A percentile compares a stretch with the other conserved stretches of the same genome.
Evolutionary conservation across 2,329 filamentous ascomycete species (phyloP).

Genomic region (Hypoxylon sp.): DNA sequence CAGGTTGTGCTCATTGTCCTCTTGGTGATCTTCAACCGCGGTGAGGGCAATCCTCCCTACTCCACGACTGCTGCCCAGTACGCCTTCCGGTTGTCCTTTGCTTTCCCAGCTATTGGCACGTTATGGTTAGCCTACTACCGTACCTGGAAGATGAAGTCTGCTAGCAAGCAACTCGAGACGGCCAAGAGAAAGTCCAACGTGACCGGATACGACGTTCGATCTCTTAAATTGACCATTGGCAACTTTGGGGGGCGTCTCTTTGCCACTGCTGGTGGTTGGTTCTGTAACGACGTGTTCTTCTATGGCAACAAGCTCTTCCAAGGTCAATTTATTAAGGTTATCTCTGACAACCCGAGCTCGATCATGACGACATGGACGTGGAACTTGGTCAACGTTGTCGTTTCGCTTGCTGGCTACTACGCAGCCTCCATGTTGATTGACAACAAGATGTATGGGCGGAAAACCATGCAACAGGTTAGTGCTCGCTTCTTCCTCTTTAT

Average conservation of each 20-base stretch:
- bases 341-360: conserved; percentile 77
- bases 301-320: conserved; percentile 99
- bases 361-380: conserved; percentile 92
- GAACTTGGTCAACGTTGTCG: conserved; percentile 91
- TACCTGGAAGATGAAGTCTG: conserved; percentile 92
- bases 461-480: conserved; percentile 86
- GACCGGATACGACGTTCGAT: conserved; percentile 92
- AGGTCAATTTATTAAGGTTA: conserved; percentile 86
- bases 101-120: conserved; percentile 89
- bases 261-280: conserved; percentile 92
- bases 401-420: conserved; percentile 91
- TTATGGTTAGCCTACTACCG: conserved; percentile 97
- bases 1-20: conserved; percentile 90
- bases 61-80: conserved; percentile 83
- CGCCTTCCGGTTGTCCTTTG: conserved; percentile 93
- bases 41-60: conserved; percentile 83
- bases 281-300: conserved; percentile 98
- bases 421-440: conserved; percentile 89
- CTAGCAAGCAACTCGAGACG: conserved; percentile 83
- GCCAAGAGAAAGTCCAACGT: conserved; percentile 90
- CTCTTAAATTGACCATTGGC: conserved; percentile 81
- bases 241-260: conserved; percentile 90
- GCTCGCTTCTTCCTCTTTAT: neutral
- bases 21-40: conserved; percentile 89
- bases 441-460: conserved; percentile 96